phyloP scores from a whole-genome alignment of 192 early-diverging fungal species.

The Backusella liffmaniae region DNA sequence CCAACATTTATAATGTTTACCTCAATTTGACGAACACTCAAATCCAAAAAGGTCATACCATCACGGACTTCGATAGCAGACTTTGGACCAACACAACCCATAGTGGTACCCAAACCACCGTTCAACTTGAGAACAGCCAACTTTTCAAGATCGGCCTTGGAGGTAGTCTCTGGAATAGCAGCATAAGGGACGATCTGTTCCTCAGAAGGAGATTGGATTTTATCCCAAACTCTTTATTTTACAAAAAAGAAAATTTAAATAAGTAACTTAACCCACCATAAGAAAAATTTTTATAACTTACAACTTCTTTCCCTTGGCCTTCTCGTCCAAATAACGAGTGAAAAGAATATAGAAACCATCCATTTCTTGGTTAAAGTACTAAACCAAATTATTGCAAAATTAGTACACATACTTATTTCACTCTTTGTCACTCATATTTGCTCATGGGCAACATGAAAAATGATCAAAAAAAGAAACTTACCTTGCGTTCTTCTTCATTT shows the following conservation, averaged over 20 bases:
- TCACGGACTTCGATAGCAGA: conserved; percentile 98
- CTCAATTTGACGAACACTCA: conserved; percentile 98
- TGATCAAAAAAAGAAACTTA: conserved; percentile 23
- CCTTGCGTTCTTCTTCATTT: conserved; percentile 60
- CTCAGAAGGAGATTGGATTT: conserved; percentile 86
- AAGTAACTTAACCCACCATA: neutral
- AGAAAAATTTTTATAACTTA: conserved; percentile 36
- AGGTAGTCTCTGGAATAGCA: conserved; percentile 55
- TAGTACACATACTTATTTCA: neutral
- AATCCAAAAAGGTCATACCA: conserved; percentile 97
- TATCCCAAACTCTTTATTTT: conserved; percentile 80
- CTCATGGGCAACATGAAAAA: neutral
- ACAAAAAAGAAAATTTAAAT: conserved; percentile 1
- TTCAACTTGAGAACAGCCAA: conserved; percentile 99
- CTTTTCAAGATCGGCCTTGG: conserved; percentile 71
- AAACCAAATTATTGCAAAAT: neutral
- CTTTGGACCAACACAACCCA: conserved; percentile 99
- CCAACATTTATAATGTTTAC: conserved; percentile 36
- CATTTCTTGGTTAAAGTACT: conserved; percentile 80
- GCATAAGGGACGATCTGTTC: conserved; percentile 87
- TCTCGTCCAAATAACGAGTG: conserved; percentile 82
- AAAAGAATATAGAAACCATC: conserved; percentile 83
- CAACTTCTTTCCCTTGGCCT: conserved; percentile 75
- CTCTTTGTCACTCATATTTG: neutral
- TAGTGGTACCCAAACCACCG: conserved; percentile 97